A percentile compares a stretch with the other conserved stretches of the same genome.
phyloP scores from a whole-genome alignment of 2,329 filamentous ascomycete genomes.

The Acrodontium crateriforme region DNA sequence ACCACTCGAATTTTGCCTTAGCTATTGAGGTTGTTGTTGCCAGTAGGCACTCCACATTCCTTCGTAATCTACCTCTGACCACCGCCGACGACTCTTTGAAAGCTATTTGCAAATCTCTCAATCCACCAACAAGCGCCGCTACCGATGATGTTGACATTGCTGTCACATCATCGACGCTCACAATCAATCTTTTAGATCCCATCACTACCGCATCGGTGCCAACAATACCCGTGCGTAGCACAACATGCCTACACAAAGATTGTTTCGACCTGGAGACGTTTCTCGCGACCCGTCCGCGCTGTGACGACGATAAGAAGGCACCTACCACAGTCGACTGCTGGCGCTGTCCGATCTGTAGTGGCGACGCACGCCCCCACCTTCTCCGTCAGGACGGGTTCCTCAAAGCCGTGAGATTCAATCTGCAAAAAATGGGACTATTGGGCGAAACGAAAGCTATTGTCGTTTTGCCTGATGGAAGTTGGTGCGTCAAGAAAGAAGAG shows the following conservation, averaged over 20 bases:
- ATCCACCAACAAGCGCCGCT: constrained; percentile 14
- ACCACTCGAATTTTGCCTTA: constrained; percentile 38
- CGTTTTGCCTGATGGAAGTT: constrained; percentile 50
- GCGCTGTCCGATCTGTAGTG: constrained; percentile 73
- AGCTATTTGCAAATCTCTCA: constrained; percentile 42
- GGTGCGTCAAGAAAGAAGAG: constrained; percentile 32
- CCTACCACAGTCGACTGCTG: constrained; percentile 50
- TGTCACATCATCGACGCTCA: constrained; percentile 26
- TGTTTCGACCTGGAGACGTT: constrained; percentile 85
- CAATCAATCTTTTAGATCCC: constrained; percentile 34
- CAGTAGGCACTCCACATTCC: constrained; percentile 27
- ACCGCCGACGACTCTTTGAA: constrained; percentile 37
- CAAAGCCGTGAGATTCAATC: constrained; percentile 40
- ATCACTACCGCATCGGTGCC: constrained; percentile 41
- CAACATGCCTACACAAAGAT: constrained; percentile 59
- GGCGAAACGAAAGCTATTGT: constrained; percentile 43
- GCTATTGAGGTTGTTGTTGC: constrained; percentile 59
- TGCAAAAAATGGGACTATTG: constrained; percentile 21
- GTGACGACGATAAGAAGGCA: constrained; percentile 19
- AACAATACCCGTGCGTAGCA: constrained; percentile 58
- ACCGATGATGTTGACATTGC: constrained; percentile 44
- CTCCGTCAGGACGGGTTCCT: constrained; percentile 67
- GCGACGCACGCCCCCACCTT: constrained; percentile 59
- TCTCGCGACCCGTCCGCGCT: constrained; percentile 48
- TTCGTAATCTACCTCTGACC: constrained; percentile 20